Base-by-base conservation (phyloP, 495 filamentous ascomycete species). In the Halenospora varia region DNA sequence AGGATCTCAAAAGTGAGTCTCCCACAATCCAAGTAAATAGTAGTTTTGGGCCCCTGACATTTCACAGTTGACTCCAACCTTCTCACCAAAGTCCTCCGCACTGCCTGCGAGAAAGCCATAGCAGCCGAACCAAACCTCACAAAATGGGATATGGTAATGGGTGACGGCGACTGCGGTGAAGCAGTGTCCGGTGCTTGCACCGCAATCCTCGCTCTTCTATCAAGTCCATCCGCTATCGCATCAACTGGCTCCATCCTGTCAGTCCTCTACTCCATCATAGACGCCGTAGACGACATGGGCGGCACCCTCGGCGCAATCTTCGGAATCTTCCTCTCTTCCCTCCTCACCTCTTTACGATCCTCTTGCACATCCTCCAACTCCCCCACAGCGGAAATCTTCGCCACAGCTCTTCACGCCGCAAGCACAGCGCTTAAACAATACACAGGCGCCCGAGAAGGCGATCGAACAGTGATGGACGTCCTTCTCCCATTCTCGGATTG, bases 161-260 rank as follows among this genome's bases (percentile, higher is more conserved):
- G 82, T 29, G 82, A 86, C 64, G 82, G 82, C 10, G 82, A 86
- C 63, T 86, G 82, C 61, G 82, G 82, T 20, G 76, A 85, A 70
- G 82, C 81, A 13, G 74, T 86, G 10, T 72, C 80, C 57, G 76
- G 69, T n/a, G 60, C 58, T 10, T 40, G 54, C 46, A 55, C 49
- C 49, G 25, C n/a, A 25, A 1, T 46, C 9, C 41, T 25, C 48
- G 54, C 55, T 19, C 54, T 62, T 22, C 51, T 62, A n/a, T 29
- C 41, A 45, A 62, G 53, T 41, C 51, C 58, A n/a, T 25, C 55
- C 29, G 45, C 25, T 4, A 23, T 39, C 1, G 49, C 60, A 44
- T 49, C 53, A 40, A 62, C 69, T n/a, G 79, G 79, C 0, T 78
- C 77, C 8, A 72, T 84, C 2, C 70, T 82, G 53, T 65, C 69